Evolutionary conservation across 2,329 filamentous ascomycete species (phyloP).

Genomic region (Beauveria bassiana): DNA sequence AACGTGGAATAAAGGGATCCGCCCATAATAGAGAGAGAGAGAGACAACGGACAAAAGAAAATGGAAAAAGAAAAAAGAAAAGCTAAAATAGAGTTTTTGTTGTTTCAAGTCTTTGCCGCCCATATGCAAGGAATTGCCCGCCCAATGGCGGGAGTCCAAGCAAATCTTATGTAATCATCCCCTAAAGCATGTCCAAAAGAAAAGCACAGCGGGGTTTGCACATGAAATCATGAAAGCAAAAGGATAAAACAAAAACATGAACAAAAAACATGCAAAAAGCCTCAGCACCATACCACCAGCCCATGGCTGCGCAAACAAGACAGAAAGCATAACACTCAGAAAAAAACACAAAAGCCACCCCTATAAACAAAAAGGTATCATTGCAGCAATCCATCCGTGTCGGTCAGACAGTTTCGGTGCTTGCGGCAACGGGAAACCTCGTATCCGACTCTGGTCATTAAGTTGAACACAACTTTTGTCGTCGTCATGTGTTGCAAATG

Average conservation of each 20-base stretch:
- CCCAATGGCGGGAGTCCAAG: background rate
- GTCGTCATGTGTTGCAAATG: background rate
- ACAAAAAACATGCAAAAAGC: background rate
- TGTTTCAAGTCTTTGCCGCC: slow-evolving; percentile 3
- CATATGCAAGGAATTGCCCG: background rate
- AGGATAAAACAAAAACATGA: background rate
- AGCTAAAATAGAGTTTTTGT: background rate
- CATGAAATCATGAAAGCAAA: background rate
- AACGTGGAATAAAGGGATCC: background rate
- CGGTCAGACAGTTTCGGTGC: background rate
- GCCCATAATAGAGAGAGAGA: background rate
- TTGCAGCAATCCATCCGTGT: slow-evolving; percentile 5
- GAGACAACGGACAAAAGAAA: background rate
- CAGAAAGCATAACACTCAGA: background rate
- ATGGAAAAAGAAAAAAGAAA: background rate
- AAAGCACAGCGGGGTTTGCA: background rate
- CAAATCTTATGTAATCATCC: background rate
- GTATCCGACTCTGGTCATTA: background rate
- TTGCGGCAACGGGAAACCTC: background rate
- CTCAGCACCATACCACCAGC: background rate
- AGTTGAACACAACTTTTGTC: background rate
- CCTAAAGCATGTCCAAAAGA: slow-evolving; percentile 2
- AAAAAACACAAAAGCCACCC: background rate
- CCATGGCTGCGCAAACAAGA: background rate
- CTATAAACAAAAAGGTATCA: slow-evolving; percentile 7